Evolutionary conservation across 257 asterid species (phyloP).

Genomic region (Coffea canephora): DNA sequence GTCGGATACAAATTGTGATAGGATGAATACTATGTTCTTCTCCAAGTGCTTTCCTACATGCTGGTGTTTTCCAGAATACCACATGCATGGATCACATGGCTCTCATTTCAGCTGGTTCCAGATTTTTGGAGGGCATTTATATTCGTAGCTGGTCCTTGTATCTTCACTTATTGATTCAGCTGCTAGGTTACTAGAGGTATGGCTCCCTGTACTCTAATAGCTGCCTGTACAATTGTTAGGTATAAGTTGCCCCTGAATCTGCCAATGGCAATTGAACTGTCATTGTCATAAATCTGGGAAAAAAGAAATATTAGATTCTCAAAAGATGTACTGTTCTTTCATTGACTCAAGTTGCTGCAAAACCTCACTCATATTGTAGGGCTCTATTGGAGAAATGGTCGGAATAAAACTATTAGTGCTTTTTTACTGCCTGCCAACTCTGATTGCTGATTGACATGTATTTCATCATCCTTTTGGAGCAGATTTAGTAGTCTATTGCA

Average conservation of each 20-base stretch:
- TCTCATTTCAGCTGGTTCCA: slow-evolving; percentile 5
- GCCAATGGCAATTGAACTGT: slow-evolving; percentile 8
- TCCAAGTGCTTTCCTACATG: background rate
- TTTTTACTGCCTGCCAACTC: background rate
- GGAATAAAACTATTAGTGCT: slow-evolving; percentile 5
- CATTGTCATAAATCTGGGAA: background rate
- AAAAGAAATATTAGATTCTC: background rate
- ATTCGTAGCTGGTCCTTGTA: slow-evolving; percentile 1
- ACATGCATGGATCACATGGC: background rate
- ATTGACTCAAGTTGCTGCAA: background rate
- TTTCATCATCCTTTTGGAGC: background rate
- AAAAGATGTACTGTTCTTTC: background rate
- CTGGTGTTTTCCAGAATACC: background rate
- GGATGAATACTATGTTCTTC: background rate
- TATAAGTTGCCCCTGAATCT: background rate
- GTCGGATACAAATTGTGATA: background rate
- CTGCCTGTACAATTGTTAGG: slow-evolving; percentile 15
- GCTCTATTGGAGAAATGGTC: background rate
- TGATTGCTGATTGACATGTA: background rate
- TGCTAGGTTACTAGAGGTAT: slow-evolving; percentile 13
- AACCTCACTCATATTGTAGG: background rate
- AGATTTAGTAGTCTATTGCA: background rate
- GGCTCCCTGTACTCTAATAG: slow-evolving; percentile 10
- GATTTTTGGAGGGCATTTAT: slow-evolving; percentile 2
- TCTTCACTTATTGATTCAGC: slow-evolving; percentile 13